These are phyloP conservation scores for Podila minutissima DNA, from an alignment of 192 early-diverging fungal genomes.

Conservation along the genomic window DNA sequence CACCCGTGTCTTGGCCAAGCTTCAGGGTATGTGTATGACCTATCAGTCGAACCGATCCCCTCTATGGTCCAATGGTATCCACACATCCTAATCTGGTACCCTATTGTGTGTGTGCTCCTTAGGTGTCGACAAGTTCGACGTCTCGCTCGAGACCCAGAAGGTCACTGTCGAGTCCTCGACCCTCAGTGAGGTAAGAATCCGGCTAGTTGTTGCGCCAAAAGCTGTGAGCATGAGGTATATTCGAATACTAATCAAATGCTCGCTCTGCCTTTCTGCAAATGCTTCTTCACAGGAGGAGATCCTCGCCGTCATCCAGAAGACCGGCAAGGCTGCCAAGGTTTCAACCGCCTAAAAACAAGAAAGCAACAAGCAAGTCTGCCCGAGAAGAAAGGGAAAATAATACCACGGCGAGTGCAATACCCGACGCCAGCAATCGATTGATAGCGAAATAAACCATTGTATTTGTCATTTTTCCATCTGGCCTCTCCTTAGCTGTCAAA, in stretches of 20 bases:
- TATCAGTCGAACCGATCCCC: background rate
- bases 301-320: conserved; percentile 46
- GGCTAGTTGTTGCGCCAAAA: no score
- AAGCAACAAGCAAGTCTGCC: no score
- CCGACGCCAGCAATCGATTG: no score
- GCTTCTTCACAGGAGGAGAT: conserved; percentile 27
- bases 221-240: no score
- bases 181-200: conserved; percentile 19
- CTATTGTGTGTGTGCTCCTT: background rate
- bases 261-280: no score
- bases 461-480: no score
- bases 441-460: no score
- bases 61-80: background rate
- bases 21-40: conserved; percentile 46
- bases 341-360: no score
- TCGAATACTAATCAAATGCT: no score
- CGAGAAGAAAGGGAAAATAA: no score
- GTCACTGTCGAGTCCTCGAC: conserved; percentile 61
- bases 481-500: no score
- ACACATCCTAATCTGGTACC: background rate
- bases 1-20: conserved; percentile 69
- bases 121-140: conserved; percentile 63
- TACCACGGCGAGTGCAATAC: no score
- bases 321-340: conserved; percentile 50
- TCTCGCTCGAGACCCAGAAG: conserved; percentile 69